phyloP scores from a whole-genome alignment of 805 yeast genomes.

The Clavispora phyllophila region DNA sequence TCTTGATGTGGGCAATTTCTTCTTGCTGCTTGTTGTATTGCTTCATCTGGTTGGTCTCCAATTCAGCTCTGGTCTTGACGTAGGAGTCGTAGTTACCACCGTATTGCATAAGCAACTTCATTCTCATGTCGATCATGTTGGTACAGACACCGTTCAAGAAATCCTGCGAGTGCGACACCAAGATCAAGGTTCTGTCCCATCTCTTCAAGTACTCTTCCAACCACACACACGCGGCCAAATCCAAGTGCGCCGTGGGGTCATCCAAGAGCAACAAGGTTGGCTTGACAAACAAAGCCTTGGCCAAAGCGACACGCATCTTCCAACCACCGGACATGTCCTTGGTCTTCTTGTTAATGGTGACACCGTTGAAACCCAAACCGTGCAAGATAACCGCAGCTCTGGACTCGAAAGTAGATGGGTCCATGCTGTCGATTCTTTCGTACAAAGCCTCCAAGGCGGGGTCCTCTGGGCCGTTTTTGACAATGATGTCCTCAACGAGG shows the following conservation, averaged over 20 bases:
- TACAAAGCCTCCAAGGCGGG: slow-evolving; percentile 80
- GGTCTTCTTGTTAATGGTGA: slow-evolving; percentile 87
- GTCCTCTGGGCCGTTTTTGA: slow-evolving; percentile 92
- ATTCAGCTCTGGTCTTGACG: slow-evolving; percentile 87
- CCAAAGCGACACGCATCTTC: slow-evolving; percentile 99
- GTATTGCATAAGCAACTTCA: slow-evolving; percentile 64
- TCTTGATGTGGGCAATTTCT: slow-evolving; percentile 96
- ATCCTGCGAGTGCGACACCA: slow-evolving; percentile 98
- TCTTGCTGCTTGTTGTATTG: slow-evolving; percentile 97
- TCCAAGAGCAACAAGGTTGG: slow-evolving; percentile 92
- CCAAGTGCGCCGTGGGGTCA: slow-evolving; percentile 99
- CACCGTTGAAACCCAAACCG: slow-evolving; percentile 92
- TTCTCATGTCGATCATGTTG: slow-evolving; percentile 97
- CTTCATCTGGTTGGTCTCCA: slow-evolving; percentile 97
- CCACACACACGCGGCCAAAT: slow-evolving; percentile 99
- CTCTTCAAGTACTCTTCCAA: slow-evolving; percentile 94
- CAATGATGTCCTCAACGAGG: slow-evolving; percentile 81
- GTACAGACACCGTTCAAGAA: slow-evolving; percentile 98
- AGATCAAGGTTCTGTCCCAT: slow-evolving; percentile 87
- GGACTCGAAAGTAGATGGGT: slow-evolving; percentile 91
- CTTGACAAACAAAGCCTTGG: slow-evolving; percentile 96
- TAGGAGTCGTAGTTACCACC: slow-evolving; percentile 99
- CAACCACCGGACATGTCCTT: slow-evolving; percentile 99
- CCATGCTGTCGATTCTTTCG: slow-evolving; percentile 94
- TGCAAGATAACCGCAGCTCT: slow-evolving; percentile 93